Conservation (phyloP, 805 yeast species). For the Yamadazyma scolyti region DNA sequence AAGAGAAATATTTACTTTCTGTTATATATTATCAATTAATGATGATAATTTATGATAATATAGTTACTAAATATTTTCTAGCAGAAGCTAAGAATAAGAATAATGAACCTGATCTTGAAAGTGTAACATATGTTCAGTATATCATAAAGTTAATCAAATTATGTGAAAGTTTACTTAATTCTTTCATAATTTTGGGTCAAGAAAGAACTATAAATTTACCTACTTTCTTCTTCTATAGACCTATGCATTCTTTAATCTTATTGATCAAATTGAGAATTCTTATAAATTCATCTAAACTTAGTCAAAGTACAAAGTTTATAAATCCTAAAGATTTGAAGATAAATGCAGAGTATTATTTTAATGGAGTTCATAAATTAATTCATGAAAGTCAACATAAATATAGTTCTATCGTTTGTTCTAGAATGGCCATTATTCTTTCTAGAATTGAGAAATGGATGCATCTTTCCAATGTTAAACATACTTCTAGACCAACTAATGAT, state of each 20-base stretch:
- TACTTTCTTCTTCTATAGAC: conserved; percentile 50
- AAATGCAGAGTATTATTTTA: conserved; percentile 18
- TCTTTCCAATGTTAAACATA: conserved; percentile 14
- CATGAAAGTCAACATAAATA: conserved; percentile 15
- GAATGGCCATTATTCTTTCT: conserved; percentile 19
- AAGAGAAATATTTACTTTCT: conserved; percentile 37
- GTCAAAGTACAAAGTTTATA: conserved; percentile 6
- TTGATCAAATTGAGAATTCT: conserved; percentile 44
- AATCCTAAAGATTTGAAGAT: conserved; percentile 15
- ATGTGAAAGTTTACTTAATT: conserved; percentile 44
- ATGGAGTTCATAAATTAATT: conserved; percentile 15
- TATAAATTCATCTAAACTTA: conserved; percentile 38
- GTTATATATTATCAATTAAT: conserved; percentile 48
- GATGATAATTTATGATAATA: conserved; percentile 50
- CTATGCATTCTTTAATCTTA: conserved; percentile 49
- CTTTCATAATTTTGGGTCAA: conserved; percentile 37
- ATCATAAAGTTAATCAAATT: conserved; percentile 40
- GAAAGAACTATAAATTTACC: conserved; percentile 41
- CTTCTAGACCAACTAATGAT: conserved; percentile 3
- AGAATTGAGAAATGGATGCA: conserved; percentile 27
- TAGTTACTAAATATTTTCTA: conserved; percentile 36
- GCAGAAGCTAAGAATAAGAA: conserved; percentile 8
- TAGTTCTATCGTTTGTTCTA: conserved; percentile 19
- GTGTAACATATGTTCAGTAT: conserved; percentile 32
- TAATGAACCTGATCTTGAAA: conserved; percentile 12